Percentiles rank a stretch among this genome's conserved stretches.
Evolutionary conservation across 176 grass and related monocot genomes (phyloP).

Genomic region (Zizania latifolia): DNA sequence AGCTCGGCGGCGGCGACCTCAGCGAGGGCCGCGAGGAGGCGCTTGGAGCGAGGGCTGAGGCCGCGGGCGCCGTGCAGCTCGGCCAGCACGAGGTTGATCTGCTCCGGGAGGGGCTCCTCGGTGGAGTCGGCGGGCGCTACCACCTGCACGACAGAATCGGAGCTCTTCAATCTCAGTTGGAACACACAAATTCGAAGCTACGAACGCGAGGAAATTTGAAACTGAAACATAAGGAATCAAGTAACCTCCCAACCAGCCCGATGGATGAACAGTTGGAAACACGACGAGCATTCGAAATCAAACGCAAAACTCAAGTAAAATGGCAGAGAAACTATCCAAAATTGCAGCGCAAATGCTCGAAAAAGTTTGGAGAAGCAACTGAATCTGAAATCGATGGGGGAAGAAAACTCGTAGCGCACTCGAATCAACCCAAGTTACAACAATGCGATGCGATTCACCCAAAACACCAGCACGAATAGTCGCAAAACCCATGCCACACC

Average conservation of each 20-base stretch:
- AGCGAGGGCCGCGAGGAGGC: slow-evolving; percentile 21
- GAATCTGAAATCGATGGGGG: not conserved
- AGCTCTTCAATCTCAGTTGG: not conserved
- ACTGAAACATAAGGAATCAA: not conserved
- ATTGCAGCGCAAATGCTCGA: too few relatives aligned
- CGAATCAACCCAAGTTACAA: not conserved
- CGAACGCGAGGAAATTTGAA: not conserved
- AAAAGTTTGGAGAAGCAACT: not conserved
- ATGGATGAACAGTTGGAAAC: not conserved
- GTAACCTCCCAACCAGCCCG: not conserved
- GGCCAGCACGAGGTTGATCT: not conserved
- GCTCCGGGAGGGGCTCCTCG: not conserved
- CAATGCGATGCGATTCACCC: too few relatives aligned
- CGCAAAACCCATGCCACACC: not conserved
- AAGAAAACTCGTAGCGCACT: too few relatives aligned
- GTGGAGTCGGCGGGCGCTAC: not conserved
- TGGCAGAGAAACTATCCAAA: not conserved
- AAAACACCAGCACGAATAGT: not conserved
- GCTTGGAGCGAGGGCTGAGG: slow-evolving; percentile 29
- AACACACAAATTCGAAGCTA: not conserved
- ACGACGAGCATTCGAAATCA: not conserved
- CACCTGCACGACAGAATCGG: not conserved
- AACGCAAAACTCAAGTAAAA: not conserved
- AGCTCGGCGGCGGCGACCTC: slow-evolving; percentile 22
- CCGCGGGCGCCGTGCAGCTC: slow-evolving; percentile 6